These are phyloP conservation scores for Fusarium subtropicale DNA, from an alignment of 2,329 filamentous ascomycete species.

Conservation along the genomic window DNA sequence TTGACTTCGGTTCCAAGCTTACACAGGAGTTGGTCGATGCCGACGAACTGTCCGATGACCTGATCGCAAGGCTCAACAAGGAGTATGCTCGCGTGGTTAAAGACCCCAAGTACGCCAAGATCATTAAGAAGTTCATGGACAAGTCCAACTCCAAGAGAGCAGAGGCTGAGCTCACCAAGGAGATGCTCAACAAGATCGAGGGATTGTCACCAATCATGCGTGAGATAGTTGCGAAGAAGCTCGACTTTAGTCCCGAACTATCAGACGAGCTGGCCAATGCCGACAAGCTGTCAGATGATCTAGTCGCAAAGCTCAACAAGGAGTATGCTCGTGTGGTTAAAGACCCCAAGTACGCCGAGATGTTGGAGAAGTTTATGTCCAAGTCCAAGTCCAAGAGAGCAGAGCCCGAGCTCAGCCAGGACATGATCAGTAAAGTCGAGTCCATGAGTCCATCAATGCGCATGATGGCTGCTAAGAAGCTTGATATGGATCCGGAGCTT, in stretches of 20 bases:
- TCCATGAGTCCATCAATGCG: not conserved
- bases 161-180: not conserved
- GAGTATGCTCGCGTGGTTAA: not conserved
- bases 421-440: not conserved
- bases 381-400: not conserved
- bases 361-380: not conserved
- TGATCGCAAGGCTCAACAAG: not conserved
- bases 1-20: not conserved
- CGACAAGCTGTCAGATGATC: not conserved
- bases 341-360: not conserved
- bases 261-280: not conserved
- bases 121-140: not conserved
- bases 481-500: not conserved
- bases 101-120: not conserved
- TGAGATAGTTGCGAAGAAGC: not conserved
- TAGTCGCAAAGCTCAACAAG: not conserved
- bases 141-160: not conserved
- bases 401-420: not conserved
- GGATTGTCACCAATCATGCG: not conserved
- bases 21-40: not conserved
- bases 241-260: not conserved
- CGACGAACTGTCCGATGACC: not conserved
- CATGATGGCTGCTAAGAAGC: not conserved
- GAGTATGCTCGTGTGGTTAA: not conserved
- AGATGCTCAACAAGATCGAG: not conserved